Evolutionary conservation across 2,329 filamentous ascomycete genomes (phyloP).

Genomic region (Claviceps paspali): DNA sequence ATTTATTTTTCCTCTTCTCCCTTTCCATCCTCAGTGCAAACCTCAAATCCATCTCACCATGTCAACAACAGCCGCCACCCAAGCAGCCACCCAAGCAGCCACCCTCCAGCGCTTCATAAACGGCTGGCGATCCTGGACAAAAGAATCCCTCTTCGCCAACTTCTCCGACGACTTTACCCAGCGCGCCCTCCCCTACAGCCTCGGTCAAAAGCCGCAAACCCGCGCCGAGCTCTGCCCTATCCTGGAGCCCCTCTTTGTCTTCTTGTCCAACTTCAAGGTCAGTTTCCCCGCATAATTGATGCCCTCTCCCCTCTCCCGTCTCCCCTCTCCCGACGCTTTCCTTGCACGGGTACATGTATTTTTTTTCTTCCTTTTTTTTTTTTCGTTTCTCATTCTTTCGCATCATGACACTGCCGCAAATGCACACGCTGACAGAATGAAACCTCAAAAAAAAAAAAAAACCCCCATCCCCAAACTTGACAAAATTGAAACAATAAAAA

Average conservation of each 20-base stretch:
- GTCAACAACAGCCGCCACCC: not conserved
- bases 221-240: not conserved
- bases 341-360: too few relatives aligned
- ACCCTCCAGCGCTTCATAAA: slow-evolving; percentile 3
- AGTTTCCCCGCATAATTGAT: not conserved
- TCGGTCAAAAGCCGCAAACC: not conserved
- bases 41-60: too few relatives aligned
- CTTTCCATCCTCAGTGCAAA: not conserved
- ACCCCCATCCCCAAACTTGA: too few relatives aligned
- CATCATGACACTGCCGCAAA: too few relatives aligned
- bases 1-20: not conserved
- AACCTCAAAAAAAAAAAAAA: too few relatives aligned
- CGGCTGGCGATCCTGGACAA: slow-evolving; percentile 1
- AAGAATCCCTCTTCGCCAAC: not conserved
- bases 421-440: too few relatives aligned
- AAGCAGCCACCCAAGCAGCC: slow-evolving; percentile 2
- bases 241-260: not conserved
- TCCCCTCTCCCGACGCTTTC: too few relatives aligned
- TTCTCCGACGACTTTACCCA: not conserved
- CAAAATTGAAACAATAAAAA: too few relatives aligned
- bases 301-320: too few relatives aligned
- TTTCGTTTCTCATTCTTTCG: too few relatives aligned
- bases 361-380: too few relatives aligned
- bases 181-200: not conserved
- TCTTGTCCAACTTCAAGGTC: not conserved